A percentile compares a stretch with the other conserved stretches of the same genome.
These are phyloP conservation scores for Arctostaphylos glauca DNA, from an alignment of 148 eudicot genomes.

Conservation along the genomic window DNA sequence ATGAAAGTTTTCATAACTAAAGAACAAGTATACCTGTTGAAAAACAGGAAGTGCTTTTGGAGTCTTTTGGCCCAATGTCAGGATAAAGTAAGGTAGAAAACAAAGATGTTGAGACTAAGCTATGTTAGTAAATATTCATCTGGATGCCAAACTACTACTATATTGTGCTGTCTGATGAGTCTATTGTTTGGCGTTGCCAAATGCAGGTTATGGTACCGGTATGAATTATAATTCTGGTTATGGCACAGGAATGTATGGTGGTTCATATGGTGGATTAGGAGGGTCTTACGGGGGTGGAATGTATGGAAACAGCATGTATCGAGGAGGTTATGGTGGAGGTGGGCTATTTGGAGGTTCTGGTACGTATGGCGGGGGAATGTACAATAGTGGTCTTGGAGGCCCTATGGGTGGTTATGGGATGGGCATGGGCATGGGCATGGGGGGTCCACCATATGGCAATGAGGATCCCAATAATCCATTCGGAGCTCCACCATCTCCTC, in stretches of 20 bases:
- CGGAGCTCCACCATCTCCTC: constrained; percentile 78
- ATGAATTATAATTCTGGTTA: constrained; percentile 53
- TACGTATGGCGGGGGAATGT: constrained; percentile 70
- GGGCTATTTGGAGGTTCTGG: constrained; percentile 45
- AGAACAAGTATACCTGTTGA: not conserved
- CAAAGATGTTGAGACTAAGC: not conserved
- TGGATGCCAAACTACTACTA: not conserved
- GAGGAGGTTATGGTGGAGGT: constrained; percentile 58
- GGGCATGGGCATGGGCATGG: constrained; percentile 70
- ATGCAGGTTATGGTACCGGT: constrained; percentile 70
- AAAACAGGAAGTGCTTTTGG: not conserved
- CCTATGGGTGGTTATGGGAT: constrained; percentile 62
- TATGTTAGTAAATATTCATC: not conserved
- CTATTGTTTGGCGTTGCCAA: constrained; percentile 15
- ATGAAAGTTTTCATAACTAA: not conserved
- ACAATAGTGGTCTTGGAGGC: constrained; percentile 60
- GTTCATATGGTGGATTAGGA: constrained; percentile 61
- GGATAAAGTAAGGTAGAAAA: not conserved
- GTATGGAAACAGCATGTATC: constrained; percentile 50
- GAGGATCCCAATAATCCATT: constrained; percentile 88
- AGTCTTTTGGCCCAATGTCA: not conserved
- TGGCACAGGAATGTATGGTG: constrained; percentile 68
- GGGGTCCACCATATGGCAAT: constrained; percentile 59
- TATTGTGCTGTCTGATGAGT: constrained; percentile 11
- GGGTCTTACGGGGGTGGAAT: constrained; percentile 60